These are phyloP conservation scores for Cystoderma amianthinum DNA, from an alignment of 768 basidiomycete genomes.

Conservation along the genomic window DNA sequence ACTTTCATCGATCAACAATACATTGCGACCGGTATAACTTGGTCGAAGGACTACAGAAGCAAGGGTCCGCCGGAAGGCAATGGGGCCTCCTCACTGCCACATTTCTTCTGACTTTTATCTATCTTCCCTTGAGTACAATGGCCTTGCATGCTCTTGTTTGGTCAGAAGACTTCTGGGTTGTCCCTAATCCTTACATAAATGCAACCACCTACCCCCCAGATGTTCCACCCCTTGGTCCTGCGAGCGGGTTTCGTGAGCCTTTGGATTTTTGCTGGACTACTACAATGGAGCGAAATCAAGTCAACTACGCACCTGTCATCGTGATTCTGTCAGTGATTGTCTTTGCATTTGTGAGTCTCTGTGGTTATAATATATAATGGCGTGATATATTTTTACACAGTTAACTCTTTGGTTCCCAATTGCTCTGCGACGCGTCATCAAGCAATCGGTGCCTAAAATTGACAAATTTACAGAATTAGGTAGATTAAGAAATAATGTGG, in stretches of 20 bases:
- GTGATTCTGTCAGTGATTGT: slow-evolving; percentile 50
- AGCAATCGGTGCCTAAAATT: slow-evolving; percentile 51
- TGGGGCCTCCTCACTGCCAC: slow-evolving; percentile 55
- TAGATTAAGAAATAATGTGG: slow-evolving; percentile 40
- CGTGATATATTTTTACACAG: slow-evolving; percentile 22
- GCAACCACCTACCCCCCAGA: slow-evolving; percentile 42
- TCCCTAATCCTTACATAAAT: slow-evolving; percentile 62
- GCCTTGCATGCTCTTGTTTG: slow-evolving; percentile 70
- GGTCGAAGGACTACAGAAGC: slow-evolving; percentile 49
- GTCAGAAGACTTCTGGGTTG: slow-evolving; percentile 72
- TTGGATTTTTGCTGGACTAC: slow-evolving; percentile 77
- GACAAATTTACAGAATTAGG: slow-evolving; percentile 72
- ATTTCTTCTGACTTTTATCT: slow-evolving; percentile 62
- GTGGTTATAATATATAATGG: not conserved
- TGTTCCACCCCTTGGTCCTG: slow-evolving; percentile 46
- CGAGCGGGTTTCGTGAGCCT: slow-evolving; percentile 49
- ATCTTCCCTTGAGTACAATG: slow-evolving; percentile 74
- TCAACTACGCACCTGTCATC: slow-evolving; percentile 63
- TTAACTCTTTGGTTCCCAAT: slow-evolving; percentile 68
- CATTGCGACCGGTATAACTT: slow-evolving; percentile 40
- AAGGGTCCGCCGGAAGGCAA: slow-evolving; percentile 29
- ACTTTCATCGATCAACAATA: slow-evolving; percentile 45
- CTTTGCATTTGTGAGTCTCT: slow-evolving; percentile 39
- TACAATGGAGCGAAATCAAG: slow-evolving; percentile 61
- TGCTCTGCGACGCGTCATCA: slow-evolving; percentile 49